Base-by-base conservation (phyloP, 306 rosid genomes). In the Ziziphus jujuba region DNA sequence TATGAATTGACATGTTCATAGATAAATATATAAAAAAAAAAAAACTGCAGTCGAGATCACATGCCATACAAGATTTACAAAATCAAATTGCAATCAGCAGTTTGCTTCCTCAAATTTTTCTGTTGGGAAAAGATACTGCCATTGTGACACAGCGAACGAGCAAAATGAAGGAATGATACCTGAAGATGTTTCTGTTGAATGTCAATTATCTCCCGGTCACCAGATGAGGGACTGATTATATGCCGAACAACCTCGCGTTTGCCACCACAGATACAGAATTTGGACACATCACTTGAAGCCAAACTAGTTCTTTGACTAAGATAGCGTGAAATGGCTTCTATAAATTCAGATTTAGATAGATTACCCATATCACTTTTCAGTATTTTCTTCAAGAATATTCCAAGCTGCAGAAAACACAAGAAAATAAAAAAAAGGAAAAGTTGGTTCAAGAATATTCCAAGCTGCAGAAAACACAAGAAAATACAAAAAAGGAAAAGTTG, bases 381-480 rank as follows among this genome's bases (percentile, higher is more conserved):
- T 66, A 93, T 80, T 74, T 86, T 90, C 87, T 90, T 93, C 78
- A 93, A 79, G 72, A 87, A 81, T 35, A 83, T 66, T 56, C 96
- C 96, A 69, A 93, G 91, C 97, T 95, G 84, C 70, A 66, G 58
- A 67, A 36, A 48, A 60, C 54, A 53, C 72, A 65, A 25, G 22
- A 22, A 54, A 56, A 48, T 33, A 57, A 45, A 40, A 24, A 49
- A 53, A 74, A 31, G 40, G 38, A 55, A 63, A 44, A 54, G 61
- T 21, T 33, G n/a, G 9, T 90, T 93, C 78, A 93, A 79, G 72
- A 87, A 81, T 35, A 83, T 66, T 56, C 96, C 96, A 69, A 93
- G 91, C 97, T 95, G 84, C 70, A 66, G 58, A 67, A 36, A 48
- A 60, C 54, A 53, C 72, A 65, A 25, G 22, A 22, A 54, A 56